Conservation (phyloP, 2,329 filamentous ascomycete genomes). For the Teratosphaeria pseudoeucalypti region DNA sequence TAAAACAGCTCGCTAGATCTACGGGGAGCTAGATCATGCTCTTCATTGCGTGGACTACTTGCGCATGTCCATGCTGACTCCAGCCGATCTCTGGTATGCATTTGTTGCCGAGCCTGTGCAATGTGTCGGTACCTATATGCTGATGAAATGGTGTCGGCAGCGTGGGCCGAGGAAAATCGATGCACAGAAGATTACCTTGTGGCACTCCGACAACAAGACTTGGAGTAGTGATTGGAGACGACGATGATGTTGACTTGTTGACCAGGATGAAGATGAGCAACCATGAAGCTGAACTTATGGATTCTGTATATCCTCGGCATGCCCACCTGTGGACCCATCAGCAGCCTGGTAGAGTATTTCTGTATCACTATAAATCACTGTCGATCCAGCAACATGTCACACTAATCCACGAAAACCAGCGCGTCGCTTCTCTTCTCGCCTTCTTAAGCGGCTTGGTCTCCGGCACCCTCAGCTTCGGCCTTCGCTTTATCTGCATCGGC, state of each 20-base stretch:
- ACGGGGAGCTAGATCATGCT: background rate
- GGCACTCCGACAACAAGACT: background rate
- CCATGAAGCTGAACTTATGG: too few species aligned
- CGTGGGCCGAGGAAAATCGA: background rate
- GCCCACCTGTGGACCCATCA: too few species aligned
- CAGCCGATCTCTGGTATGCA: background rate
- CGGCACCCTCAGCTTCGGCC: constrained; percentile 4
- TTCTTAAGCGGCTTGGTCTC: constrained; percentile 1
- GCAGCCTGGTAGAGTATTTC: background rate
- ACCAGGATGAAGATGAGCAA: background rate
- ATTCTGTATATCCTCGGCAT: too few species aligned
- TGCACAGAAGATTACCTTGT: background rate
- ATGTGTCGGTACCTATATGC: background rate
- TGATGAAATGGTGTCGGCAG: background rate
- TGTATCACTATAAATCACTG: background rate
- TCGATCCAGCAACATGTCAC: background rate
- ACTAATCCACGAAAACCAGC: background rate
- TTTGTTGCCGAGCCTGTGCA: background rate
- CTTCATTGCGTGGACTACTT: background rate
- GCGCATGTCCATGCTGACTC: background rate
- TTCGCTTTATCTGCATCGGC: constrained; percentile 8
- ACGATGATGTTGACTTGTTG: background rate
- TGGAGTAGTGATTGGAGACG: background rate
- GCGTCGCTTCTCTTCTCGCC: constrained; percentile 1
- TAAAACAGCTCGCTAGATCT: background rate